phyloP scores from a whole-genome alignment of 441 rosid genomes.

The Raphanus hybrid region DNA sequence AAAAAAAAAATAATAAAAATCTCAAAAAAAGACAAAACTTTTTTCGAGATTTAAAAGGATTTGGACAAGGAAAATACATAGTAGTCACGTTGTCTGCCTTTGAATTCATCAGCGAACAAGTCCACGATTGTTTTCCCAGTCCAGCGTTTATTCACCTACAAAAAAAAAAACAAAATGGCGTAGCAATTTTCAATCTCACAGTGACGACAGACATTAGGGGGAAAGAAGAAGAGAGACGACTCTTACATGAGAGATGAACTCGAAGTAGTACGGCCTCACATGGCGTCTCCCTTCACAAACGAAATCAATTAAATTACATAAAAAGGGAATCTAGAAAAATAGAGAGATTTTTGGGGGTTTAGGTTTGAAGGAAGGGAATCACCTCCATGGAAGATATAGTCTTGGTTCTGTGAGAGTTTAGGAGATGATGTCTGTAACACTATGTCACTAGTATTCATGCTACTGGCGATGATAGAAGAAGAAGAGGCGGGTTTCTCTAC shows the following conservation, averaged over 20 bases:
- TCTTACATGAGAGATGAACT: constrained; percentile 87
- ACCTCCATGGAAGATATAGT: constrained; percentile 78
- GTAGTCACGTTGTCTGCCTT: constrained; percentile 84
- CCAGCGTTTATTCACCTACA: constrained; percentile 94
- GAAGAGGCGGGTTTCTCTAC: constrained; percentile 20
- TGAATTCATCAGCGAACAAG: constrained; percentile 85
- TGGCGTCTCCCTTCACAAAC: constrained; percentile 74
- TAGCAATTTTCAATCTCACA: not conserved
- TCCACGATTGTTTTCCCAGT: constrained; percentile 88
- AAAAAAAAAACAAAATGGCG: not conserved
- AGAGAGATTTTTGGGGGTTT: not conserved
- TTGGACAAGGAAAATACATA: constrained; percentile 51
- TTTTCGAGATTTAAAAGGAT: not conserved
- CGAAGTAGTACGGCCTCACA: constrained; percentile 87
- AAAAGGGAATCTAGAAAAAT: not conserved
- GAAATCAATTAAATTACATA: not conserved
- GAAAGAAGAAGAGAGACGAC: not conserved
- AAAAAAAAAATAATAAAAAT: constrained; percentile 5
- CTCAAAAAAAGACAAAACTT: not conserved
- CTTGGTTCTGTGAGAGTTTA: constrained; percentile 63
- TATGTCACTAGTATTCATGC: constrained; percentile 52
- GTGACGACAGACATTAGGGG: not conserved
- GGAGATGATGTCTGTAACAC: constrained; percentile 66
- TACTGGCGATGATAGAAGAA: not conserved
- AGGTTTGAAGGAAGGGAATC: not conserved